A percentile compares a stretch with the other conserved stretches of the same genome.
These are phyloP conservation scores for Rubroshorea leprosula DNA, from an alignment of 345 rosid genomes.

Conservation along the genomic window DNA sequence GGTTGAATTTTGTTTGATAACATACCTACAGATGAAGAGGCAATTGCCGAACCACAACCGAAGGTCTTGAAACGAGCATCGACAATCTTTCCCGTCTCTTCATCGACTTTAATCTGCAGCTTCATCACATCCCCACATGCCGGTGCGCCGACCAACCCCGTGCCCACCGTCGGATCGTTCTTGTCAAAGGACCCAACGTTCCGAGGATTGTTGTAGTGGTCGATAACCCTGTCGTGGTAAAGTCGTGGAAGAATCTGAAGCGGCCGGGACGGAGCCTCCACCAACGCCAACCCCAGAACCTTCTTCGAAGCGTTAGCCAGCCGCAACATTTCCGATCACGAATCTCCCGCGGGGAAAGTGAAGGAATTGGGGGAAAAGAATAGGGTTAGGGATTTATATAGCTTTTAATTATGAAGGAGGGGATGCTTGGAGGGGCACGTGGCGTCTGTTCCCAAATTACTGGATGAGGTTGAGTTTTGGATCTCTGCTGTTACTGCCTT, in stretches of 20 bases:
- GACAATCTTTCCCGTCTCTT: slow-evolving; percentile 66
- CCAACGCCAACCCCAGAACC: slow-evolving; percentile 32
- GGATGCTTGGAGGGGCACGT: too few species aligned
- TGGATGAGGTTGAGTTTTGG: too few species aligned
- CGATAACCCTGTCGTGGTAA: slow-evolving; percentile 92
- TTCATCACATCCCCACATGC: slow-evolving; percentile 99
- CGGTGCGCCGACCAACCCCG: slow-evolving; percentile 96
- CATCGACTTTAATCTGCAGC: slow-evolving; percentile 92
- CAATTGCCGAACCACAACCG: slow-evolving; percentile 98
- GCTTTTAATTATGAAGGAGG: too few species aligned
- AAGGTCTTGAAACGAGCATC: slow-evolving; percentile 98
- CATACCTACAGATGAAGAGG: slow-evolving; percentile 92
- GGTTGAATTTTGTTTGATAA: background rate
- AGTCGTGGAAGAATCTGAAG: slow-evolving; percentile 33
- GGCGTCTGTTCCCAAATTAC: too few species aligned
- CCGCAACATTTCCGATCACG: slow-evolving; percentile 59
- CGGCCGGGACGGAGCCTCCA: slow-evolving; percentile 25
- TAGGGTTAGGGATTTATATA: too few species aligned
- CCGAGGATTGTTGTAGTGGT: slow-evolving; percentile 91
- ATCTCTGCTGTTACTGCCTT: too few species aligned
- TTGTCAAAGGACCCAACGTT: slow-evolving; percentile 96
- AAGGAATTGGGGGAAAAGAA: too few species aligned
- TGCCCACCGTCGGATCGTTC: slow-evolving; percentile 77
- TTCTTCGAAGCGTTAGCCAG: slow-evolving; percentile 34
- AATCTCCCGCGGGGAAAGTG: too few species aligned